Evolutionary conservation across 148 eudicot species (phyloP), one percentile per base, ranked within the genome.

Genomic region (Polygonum maritimum): DNA sequence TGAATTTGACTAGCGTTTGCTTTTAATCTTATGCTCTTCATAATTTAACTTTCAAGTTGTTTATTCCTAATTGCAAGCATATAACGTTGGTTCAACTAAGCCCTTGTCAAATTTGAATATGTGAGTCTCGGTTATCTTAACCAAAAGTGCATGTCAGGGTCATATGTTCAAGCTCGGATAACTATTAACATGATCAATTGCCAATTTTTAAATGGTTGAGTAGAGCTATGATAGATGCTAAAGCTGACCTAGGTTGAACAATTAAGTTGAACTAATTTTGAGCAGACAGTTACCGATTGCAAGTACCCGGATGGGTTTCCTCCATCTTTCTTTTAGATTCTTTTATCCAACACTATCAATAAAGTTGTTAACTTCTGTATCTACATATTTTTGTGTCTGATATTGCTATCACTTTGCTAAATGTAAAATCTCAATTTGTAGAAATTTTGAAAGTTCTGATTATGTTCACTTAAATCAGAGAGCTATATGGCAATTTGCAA

Each of bases 401-500:
- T 67, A 65, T 63, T 35, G 12, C 39, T 33, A 35, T 65, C 41
- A 35, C 44, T 65, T 65, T 8, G 36, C 35, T 2, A 65, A 36
- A 14, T 12, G 44, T 35, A 33, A 35, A 67, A 67, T 1, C 38
- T 73, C 26, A n/a, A 73, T 48, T 48, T 33, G 8, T 0, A 16
- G 35, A 0, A 48, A 21, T 21, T 14, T 45, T 1, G 12, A 48
- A 48, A 48, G 76, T 39, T 71, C 80, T 75, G 71, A 74, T 69
- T 40, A 26, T 76, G 47, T 75, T 72, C 71, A 38, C 44, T 72
- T 52, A 21, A 63, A 80, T 76, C 94, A 94, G 98, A 76, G 84
- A 91, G 83, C 82, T 94, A 81, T 94, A 94, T 82, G 98, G 97
- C 2, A 75, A 82, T 80, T 86, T 94, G 77, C 71, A 87, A 79